A percentile compares a stretch with the other conserved stretches of the same genome.
Conservation (phyloP, 768 basidiomycete genomes). For the Suillus cothurnatus region DNA sequence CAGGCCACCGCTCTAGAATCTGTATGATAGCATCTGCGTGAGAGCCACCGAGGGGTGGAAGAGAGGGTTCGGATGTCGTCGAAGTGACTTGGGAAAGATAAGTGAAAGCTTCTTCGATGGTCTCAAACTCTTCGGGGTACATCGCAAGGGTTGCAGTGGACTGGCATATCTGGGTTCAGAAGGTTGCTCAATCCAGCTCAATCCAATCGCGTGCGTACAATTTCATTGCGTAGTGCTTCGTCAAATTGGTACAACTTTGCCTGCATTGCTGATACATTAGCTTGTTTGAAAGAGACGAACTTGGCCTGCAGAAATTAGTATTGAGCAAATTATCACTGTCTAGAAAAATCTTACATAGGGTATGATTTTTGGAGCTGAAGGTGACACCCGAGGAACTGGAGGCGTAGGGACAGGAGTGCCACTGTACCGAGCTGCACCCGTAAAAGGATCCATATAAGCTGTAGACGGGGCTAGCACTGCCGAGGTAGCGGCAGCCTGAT, state of each 20-base stretch:
- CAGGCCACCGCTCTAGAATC: slow-evolving; percentile 75
- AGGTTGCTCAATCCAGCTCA: not conserved
- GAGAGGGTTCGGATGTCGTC: slow-evolving; percentile 26
- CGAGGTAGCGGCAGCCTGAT: slow-evolving; percentile 44
- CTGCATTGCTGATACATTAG: slow-evolving; percentile 76
- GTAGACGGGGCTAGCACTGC: slow-evolving; percentile 34
- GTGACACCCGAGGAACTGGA: slow-evolving; percentile 33
- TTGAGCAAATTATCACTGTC: slow-evolving; percentile 1
- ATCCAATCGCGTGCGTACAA: slow-evolving; percentile 46
- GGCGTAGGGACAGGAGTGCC: slow-evolving; percentile 40
- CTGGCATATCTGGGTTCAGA: slow-evolving; percentile 36
- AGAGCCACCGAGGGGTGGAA: slow-evolving; percentile 39
- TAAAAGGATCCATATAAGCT: slow-evolving; percentile 67
- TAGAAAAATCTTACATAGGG: slow-evolving; percentile 46
- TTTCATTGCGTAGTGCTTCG: slow-evolving; percentile 64
- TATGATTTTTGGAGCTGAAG: slow-evolving; percentile 42
- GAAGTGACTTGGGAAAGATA: slow-evolving; percentile 56
- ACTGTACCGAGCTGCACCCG: slow-evolving; percentile 67
- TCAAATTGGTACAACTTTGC: slow-evolving; percentile 78
- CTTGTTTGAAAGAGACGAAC: slow-evolving; percentile 82
- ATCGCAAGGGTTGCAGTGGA: slow-evolving; percentile 72
- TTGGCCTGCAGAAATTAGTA: slow-evolving; percentile 45
- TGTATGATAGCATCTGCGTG: slow-evolving; percentile 66
- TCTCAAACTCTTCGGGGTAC: slow-evolving; percentile 60
- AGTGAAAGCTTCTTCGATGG: slow-evolving; percentile 64